Evolutionary conservation across 2,329 filamentous ascomycete species (phyloP), one percentile per base, ranked within the genome.

Genomic region (Venturia carpophila): DNA sequence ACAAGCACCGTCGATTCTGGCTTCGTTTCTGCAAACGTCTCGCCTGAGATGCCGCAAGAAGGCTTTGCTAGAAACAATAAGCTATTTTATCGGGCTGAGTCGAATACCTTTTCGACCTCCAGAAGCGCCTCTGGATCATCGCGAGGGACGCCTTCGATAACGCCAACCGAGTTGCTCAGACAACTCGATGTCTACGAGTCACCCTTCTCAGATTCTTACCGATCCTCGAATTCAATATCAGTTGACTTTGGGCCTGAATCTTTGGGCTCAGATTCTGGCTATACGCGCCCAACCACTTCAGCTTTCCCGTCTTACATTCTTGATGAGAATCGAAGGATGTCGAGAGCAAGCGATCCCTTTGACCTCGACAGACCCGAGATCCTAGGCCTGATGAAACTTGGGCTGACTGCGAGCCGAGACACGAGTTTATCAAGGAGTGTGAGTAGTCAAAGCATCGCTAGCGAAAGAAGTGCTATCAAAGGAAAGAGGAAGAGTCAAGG

Each of bases 351-450:
- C n/a, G 75, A 77, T 65, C 75, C 75, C 0, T 77, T 77, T 56
- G 75, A 77, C 65, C 71, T 77, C 17, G 75, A 77, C 64, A 69
- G 74, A 15, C 75, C 75, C 11, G 75, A 77, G 66, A 71, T 77
- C 10, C 68, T 77, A 10, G 72, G 73, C 0, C 74, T 75, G 60
- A 71, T 73, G 5, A 68, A 67, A 49, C 70, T 58, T 19, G 74
- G 19, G 67, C 69, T 49, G 71, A 70, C 15, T 68, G 71, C 10
- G 68, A 61, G 60, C 27, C n/a, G 60, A 61, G 60, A 61, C n/a
- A 61, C 60, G n/a, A 42, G 39, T 61, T 21, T 61, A 15, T 42
- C 60, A 4, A 43, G 60, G 24, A 61, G 39, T 45, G n/a, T 3
- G 3, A 61, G 60, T 17, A n/a, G 39, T 39, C 19, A 11, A 24